These are phyloP conservation scores for Bryum argenteum DNA, from an alignment of 225 moss, liverwort and hornwort species.

Conservation along the genomic window DNA sequence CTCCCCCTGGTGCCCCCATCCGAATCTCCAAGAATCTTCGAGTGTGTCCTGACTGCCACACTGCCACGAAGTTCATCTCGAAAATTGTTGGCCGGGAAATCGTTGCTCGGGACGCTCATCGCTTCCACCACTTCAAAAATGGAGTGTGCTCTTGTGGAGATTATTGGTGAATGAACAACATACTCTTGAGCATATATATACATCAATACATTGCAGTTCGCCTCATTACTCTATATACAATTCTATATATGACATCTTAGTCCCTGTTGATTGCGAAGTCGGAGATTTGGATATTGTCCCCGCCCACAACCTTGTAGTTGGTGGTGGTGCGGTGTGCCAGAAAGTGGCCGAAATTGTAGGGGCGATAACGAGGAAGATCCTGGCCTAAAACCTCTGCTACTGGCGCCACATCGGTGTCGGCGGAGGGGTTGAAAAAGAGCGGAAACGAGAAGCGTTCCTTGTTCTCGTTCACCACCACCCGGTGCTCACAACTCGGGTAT, in stretches of 20 bases:
- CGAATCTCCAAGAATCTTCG: slow-evolving; percentile 56
- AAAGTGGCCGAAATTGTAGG: slow-evolving; percentile 59
- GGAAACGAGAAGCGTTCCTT: slow-evolving; percentile 63
- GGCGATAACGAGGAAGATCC: slow-evolving; percentile 45
- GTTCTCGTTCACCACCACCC: slow-evolving; percentile 62
- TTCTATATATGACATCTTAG: background rate
- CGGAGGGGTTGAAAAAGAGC: slow-evolving; percentile 60
- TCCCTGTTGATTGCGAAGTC: slow-evolving; percentile 53
- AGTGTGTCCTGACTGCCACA: slow-evolving; percentile 51
- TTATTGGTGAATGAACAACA: slow-evolving; percentile 37
- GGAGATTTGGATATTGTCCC: slow-evolving; percentile 54
- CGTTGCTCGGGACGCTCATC: slow-evolving; percentile 47
- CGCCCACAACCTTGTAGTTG: slow-evolving; percentile 36
- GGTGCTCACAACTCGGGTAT: slow-evolving; percentile 68
- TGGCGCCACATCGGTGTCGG: slow-evolving; percentile 43
- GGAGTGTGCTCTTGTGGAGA: slow-evolving; percentile 56
- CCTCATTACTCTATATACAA: slow-evolving; percentile 4
- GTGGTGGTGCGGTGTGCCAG: slow-evolving; percentile 26
- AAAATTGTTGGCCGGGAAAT: slow-evolving; percentile 47
- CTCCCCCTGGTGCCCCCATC: slow-evolving; percentile 41
- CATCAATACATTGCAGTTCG: background rate
- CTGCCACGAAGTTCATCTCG: slow-evolving; percentile 52
- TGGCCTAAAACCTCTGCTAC: slow-evolving; percentile 48
- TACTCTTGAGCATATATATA: background rate
- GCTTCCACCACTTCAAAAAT: slow-evolving; percentile 52